A percentile compares a stretch with the other conserved stretches of the same genome.
phyloP scores from a whole-genome alignment of 805 yeast genomes.

The Brettanomyces naardenensis region DNA sequence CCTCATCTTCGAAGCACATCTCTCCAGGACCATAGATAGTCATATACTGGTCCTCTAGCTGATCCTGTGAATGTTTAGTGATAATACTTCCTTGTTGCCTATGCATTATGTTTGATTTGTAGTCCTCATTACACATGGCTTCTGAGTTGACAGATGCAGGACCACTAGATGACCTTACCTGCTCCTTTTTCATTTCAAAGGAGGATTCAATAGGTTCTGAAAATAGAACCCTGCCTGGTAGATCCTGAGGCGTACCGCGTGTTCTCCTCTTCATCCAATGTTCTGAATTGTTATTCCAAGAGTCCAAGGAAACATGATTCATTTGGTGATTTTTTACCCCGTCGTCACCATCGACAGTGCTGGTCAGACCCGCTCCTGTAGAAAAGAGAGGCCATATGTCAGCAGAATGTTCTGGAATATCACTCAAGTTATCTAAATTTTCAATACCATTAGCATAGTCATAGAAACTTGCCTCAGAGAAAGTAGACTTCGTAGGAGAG shows the following conservation, averaged over 20 bases:
- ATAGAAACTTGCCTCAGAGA: background rate
- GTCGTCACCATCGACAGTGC: background rate
- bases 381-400: constrained; percentile 12
- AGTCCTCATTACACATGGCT: background rate
- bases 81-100: too few species aligned
- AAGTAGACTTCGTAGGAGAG: background rate
- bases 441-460: background rate
- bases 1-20: background rate
- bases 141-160: constrained; percentile 11
- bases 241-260: constrained; percentile 9
- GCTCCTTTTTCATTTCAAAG: background rate
- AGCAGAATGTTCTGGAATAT: constrained; percentile 15
- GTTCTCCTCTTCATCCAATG: constrained; percentile 18
- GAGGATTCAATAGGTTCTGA: background rate
- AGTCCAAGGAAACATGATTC: constrained; percentile 21
- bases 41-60: background rate
- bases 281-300: constrained; percentile 19
- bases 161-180: constrained; percentile 13
- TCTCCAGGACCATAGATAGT: background rate
- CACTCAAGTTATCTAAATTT: constrained; percentile 10
- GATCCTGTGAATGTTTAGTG: background rate
- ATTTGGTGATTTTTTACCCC: background rate
- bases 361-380: background rate
- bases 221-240: constrained; percentile 3
- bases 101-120: background rate